Conservation (phyloP, 805 yeast genomes). For the Candida chilensis region DNA sequence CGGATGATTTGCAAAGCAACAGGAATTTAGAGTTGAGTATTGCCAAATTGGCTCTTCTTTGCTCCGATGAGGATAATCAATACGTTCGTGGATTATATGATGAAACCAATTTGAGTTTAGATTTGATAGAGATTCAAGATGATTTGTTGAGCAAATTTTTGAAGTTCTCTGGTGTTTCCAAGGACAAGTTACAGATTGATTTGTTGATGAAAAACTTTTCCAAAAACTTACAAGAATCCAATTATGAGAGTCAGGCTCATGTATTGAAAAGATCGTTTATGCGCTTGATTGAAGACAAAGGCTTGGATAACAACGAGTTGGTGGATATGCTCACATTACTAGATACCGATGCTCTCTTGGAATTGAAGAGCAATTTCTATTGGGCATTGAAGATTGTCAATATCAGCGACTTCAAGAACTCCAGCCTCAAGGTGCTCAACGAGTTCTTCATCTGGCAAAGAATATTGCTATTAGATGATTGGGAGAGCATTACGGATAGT, state of each 20-base stretch:
- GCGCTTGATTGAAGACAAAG: constrained; percentile 23
- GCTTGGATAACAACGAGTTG: constrained; percentile 33
- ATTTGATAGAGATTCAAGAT: constrained; percentile 40
- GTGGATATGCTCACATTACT: constrained; percentile 43
- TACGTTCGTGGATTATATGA: constrained; percentile 15
- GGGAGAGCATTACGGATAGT: constrained; percentile 28
- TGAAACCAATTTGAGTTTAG: constrained; percentile 42
- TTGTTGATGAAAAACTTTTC: constrained; percentile 8
- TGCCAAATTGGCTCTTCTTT: constrained; percentile 60
- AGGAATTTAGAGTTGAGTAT: constrained; percentile 54
- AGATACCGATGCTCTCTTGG: constrained; percentile 16
- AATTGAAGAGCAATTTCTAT: constrained; percentile 17
- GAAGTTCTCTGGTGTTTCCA: constrained; percentile 5
- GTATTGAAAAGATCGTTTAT: constrained; percentile 9
- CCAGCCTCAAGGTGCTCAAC: constrained; percentile 18
- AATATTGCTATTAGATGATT: constrained; percentile 42
- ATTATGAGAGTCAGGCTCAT: constrained; percentile 4
- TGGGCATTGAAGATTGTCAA: constrained; percentile 45
- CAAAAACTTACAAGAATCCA: constrained; percentile 8
- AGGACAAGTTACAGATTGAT: constrained; percentile 5
- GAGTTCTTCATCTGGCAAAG: constrained; percentile 49
- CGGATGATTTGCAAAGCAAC: constrained; percentile 31
- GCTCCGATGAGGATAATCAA: constrained; percentile 14
- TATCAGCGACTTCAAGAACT: constrained; percentile 11
- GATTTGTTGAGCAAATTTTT: constrained; percentile 13